A percentile compares a stretch with the other conserved stretches of the same genome.
Conservation (phyloP, 2,329 filamentous ascomycete genomes). For the Grosmannia penicillata region DNA sequence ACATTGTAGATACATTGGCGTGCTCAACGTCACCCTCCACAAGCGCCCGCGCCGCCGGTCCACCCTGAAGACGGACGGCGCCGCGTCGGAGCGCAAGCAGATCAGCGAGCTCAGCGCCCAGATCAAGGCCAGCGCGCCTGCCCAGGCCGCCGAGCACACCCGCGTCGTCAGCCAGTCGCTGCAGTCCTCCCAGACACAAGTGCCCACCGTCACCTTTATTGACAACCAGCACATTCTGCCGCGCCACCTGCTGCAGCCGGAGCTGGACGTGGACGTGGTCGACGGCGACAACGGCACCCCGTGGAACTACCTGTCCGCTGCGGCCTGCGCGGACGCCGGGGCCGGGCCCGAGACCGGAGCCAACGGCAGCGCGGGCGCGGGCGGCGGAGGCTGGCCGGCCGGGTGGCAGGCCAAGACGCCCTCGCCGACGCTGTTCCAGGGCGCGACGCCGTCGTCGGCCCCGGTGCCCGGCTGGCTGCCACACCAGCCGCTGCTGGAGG, state of each 20-base stretch:
- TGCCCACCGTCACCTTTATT: slow-evolving; percentile 84
- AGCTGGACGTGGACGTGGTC: slow-evolving; percentile 14
- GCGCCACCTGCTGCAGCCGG: slow-evolving; percentile 59
- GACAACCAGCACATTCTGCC: slow-evolving; percentile 92
- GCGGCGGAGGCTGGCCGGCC: too few relatives aligned
- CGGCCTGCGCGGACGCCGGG: too few relatives aligned
- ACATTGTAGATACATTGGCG: slow-evolving; percentile 72
- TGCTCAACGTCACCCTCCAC: slow-evolving; percentile 89
- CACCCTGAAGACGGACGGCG: slow-evolving; percentile 31
- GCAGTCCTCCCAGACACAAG: slow-evolving; percentile 44
- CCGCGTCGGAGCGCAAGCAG: slow-evolving; percentile 20
- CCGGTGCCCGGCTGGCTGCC: too few relatives aligned
- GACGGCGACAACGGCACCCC: too few relatives aligned
- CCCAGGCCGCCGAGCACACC: not conserved
- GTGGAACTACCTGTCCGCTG: too few relatives aligned
- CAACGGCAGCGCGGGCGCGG: not conserved
- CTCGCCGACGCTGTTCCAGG: too few relatives aligned
- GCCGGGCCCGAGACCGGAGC: not conserved
- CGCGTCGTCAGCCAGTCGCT: slow-evolving; percentile 61
- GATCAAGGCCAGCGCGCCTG: slow-evolving; percentile 6
- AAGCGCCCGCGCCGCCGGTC: slow-evolving; percentile 59
- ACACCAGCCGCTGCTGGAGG: slow-evolving; percentile 30
- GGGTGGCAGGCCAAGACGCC: too few relatives aligned
- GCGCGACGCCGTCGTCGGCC: too few relatives aligned
- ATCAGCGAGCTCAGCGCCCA: slow-evolving; percentile 13